Evolutionary conservation across 2,329 filamentous ascomycete genomes (phyloP).

Genomic region (Phialophora chinensis): DNA sequence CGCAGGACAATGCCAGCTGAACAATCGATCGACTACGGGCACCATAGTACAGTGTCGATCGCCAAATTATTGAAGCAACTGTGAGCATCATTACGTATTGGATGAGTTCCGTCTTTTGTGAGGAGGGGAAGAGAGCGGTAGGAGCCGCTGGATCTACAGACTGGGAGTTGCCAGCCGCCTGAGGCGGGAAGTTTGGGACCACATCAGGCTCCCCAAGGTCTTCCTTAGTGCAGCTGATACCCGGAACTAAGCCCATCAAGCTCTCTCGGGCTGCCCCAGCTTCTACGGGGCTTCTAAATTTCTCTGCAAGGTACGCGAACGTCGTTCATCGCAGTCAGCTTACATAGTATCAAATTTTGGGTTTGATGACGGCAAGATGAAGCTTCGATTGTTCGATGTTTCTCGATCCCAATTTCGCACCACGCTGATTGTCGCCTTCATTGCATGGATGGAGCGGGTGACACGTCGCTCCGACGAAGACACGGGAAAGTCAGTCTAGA

Average conservation of each 20-base stretch:
- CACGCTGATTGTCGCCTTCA: background rate
- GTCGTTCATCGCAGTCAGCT: conserved; percentile 4
- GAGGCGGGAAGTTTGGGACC: background rate
- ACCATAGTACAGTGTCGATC: background rate
- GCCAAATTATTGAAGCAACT: background rate
- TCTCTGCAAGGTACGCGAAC: conserved; percentile 12
- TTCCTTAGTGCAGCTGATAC: background rate
- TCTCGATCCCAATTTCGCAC: background rate
- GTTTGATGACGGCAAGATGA: conserved; percentile 1
- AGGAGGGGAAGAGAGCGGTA: background rate
- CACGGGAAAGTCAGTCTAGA: conserved; percentile 8
- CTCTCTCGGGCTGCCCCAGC: background rate
- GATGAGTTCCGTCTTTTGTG: background rate
- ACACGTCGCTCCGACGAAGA: conserved; percentile 1
- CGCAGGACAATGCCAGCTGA: background rate
- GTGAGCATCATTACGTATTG: background rate
- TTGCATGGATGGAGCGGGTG: too few species aligned
- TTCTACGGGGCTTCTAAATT: background rate
- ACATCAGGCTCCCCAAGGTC: background rate
- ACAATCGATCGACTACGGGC: background rate
- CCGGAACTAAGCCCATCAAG: background rate
- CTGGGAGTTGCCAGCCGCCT: background rate
- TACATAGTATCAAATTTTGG: background rate
- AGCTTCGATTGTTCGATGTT: background rate
- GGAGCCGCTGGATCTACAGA: background rate